Evolutionary conservation across 345 rosid genomes (phyloP).

Genomic region (Alliaria petiolata): DNA sequence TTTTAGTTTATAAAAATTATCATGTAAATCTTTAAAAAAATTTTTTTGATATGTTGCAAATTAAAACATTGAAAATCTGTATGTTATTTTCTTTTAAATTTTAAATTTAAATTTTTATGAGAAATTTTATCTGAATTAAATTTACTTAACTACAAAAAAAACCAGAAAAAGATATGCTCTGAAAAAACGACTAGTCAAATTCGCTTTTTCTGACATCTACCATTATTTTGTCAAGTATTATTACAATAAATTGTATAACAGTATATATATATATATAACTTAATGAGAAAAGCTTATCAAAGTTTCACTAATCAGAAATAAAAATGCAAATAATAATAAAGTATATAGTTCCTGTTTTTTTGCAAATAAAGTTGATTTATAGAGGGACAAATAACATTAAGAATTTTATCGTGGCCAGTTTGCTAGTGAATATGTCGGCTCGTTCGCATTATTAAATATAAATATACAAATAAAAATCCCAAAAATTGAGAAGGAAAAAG

Average conservation of each 20-base stretch:
- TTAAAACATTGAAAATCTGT: no score
- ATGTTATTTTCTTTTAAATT: neutral
- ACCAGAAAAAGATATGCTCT: neutral
- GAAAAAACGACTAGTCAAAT: neutral
- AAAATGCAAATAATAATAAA: neutral
- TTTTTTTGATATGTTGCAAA: neutral
- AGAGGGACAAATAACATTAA: neutral
- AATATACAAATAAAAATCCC: neutral
- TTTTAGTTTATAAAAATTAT: neutral
- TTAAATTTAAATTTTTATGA: neutral
- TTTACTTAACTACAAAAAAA: no score
- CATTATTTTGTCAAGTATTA: neutral
- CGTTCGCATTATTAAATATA: slow-evolving; percentile 39
- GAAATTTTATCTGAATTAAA: neutral
- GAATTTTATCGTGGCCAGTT: slow-evolving; percentile 26
- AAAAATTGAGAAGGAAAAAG: neutral
- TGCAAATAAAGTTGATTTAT: neutral
- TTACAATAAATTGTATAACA: no score
- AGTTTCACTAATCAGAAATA: neutral
- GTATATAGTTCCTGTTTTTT: neutral
- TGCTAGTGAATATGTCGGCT: slow-evolving; percentile 65
- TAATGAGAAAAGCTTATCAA: neutral
- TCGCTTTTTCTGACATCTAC: neutral
- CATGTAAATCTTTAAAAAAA: neutral
- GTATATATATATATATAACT: neutral